A percentile compares a stretch with the other conserved stretches of the same genome.
phyloP scores from a whole-genome alignment of 2,329 filamentous ascomycete species.

The Cadophora malorum region DNA sequence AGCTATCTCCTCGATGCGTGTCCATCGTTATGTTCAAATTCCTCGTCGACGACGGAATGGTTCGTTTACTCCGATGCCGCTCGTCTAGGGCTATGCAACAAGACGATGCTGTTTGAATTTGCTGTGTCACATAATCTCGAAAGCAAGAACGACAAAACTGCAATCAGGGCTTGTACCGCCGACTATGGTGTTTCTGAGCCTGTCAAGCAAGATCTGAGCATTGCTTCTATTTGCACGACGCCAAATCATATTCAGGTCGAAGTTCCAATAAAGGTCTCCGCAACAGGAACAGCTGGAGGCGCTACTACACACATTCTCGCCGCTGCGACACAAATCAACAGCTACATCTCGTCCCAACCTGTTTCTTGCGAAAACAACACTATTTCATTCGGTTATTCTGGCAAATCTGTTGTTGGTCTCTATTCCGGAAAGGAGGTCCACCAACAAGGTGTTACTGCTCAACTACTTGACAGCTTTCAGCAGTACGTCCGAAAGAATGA shows the following conservation, averaged over 20 bases:
- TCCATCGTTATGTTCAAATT: slow-evolving; percentile 1
- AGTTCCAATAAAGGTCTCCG: neutral
- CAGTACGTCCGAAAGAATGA: neutral
- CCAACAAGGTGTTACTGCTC: neutral
- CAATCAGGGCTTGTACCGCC: neutral
- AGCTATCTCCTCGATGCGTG: slow-evolving; percentile 5
- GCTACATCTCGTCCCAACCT: neutral
- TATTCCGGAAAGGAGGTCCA: slow-evolving; percentile 7
- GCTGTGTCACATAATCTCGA: slow-evolving; percentile 4
- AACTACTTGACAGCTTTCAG: neutral
- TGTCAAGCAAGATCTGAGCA: neutral
- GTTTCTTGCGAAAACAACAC: slow-evolving; percentile 6
- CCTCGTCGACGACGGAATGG: neutral
- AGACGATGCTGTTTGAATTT: slow-evolving; percentile 15
- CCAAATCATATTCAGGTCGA: slow-evolving; percentile 5
- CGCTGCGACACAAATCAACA: neutral
- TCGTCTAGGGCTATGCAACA: slow-evolving; percentile 12
- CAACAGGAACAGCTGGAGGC: neutral
- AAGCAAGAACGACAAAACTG: neutral
- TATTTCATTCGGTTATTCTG: neutral
- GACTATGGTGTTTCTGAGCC: neutral
- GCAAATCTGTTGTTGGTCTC: neutral
- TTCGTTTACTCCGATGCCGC: slow-evolving; percentile 10
- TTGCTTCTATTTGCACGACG: neutral
- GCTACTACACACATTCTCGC: neutral